These are phyloP conservation scores for Ceratobasidium papillatum DNA, from an alignment of 1,284 basidiomycete genomes.

Conservation along the genomic window DNA sequence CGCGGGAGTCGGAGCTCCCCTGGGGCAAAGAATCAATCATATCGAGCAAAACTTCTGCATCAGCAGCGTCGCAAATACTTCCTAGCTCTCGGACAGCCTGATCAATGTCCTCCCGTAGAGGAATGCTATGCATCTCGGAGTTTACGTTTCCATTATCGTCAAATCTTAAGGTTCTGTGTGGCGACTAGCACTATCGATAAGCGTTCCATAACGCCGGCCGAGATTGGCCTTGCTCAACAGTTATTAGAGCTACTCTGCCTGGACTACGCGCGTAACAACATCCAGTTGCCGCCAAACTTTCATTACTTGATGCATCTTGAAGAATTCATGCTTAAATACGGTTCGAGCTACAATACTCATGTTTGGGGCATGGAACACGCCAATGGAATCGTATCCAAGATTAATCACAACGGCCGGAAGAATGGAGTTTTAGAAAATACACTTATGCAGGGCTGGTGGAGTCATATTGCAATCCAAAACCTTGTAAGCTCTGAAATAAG, in stretches of 20 bases:
- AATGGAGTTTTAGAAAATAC: constrained; percentile 2
- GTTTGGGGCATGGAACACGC: constrained; percentile 22
- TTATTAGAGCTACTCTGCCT: background rate
- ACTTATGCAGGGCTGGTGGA: constrained; percentile 19
- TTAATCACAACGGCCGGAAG: constrained; percentile 11
- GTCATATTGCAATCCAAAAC: constrained; percentile 7
- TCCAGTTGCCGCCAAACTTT: constrained; percentile 8
- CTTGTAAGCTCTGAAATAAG: background rate
- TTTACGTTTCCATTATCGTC: constrained; percentile 11
- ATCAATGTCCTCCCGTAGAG: background rate
- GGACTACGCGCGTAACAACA: background rate
- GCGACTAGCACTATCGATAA: constrained; percentile 7
- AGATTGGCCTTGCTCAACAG: background rate
- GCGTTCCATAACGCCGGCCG: background rate
- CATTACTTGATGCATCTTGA: constrained; percentile 28
- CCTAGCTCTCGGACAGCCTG: background rate
- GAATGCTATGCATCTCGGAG: constrained; percentile 1
- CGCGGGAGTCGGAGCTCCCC: background rate
- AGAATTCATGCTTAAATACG: constrained; percentile 15
- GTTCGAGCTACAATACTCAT: constrained; percentile 19
- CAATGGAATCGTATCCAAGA: background rate
- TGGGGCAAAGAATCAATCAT: constrained; percentile 1
- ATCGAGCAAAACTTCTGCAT: constrained; percentile 8
- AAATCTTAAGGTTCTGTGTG: constrained; percentile 12
- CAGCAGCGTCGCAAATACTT: constrained; percentile 9